Percentiles rank a stretch among this genome's conserved stretches.
Conservation (phyloP, 148 eudicot species). For the Rhododendron ferrugineum region DNA sequence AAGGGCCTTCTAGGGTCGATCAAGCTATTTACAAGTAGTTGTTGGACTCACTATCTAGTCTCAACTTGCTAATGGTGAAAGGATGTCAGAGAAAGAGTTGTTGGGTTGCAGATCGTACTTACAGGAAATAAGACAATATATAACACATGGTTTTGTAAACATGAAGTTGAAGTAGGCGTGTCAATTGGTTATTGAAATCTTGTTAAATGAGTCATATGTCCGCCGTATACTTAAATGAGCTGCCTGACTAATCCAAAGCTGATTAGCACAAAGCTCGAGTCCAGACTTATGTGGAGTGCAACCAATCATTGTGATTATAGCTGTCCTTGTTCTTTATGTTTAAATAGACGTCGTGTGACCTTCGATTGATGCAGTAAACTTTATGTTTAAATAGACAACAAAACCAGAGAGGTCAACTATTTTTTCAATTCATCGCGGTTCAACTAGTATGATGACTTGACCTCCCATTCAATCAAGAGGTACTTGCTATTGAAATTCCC, state of each 20-base stretch:
- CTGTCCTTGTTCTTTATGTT: background rate
- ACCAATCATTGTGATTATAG: background rate
- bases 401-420: background rate
- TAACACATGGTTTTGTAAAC: background rate
- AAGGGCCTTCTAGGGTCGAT: background rate
- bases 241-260: background rate
- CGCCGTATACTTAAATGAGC: background rate
- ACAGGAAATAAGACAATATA: background rate
- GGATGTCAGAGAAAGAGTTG: background rate
- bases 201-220: background rate
- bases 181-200: background rate
- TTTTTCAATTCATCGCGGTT: background rate
- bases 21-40: background rate
- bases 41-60: background rate
- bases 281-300: background rate
- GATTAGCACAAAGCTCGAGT: background rate
- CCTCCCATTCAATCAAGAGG: background rate
- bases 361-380: background rate
- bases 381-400: background rate
- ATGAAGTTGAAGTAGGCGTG: background rate
- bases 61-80: background rate
- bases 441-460: background rate
- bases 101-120: background rate
- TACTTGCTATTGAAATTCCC: background rate
- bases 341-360: background rate